Evolutionary conservation across 208 protist species (phyloP).

Genomic region (Naegleria gruberi): DNA sequence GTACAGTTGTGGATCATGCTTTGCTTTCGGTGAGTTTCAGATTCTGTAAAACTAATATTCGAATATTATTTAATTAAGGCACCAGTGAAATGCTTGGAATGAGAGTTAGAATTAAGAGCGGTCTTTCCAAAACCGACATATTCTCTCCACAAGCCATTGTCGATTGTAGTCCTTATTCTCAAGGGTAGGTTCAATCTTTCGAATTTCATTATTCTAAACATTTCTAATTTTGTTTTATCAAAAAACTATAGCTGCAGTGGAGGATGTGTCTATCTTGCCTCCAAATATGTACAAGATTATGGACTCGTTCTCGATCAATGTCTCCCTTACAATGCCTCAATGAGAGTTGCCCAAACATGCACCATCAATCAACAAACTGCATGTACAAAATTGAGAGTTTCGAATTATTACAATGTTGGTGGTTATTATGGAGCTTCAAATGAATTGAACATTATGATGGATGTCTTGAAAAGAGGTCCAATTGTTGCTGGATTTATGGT

Average conservation of each 20-base stretch:
- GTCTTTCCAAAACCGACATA: background rate
- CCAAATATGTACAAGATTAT: conserved; percentile 10
- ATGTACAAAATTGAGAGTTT: background rate
- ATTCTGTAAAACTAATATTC: too few relatives aligned
- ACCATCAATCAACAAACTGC: too few relatives aligned
- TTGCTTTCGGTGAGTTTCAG: too few relatives aligned
- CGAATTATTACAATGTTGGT: background rate
- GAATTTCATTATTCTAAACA: too few relatives aligned
- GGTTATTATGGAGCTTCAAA: background rate
- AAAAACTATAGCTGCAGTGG: background rate
- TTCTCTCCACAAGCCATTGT: background rate
- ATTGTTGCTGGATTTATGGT: background rate
- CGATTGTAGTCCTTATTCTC: background rate
- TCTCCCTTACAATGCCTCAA: background rate
- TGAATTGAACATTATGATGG: background rate
- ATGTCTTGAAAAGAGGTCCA: background rate
- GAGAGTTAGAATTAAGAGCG: background rate
- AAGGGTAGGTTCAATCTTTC: background rate
- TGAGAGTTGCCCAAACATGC: background rate
- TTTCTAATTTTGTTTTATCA: too few relatives aligned
- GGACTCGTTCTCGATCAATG: background rate
- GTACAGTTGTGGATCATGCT: background rate
- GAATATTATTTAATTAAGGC: too few relatives aligned
- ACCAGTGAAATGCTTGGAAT: background rate
- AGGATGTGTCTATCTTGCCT: background rate